Percentiles rank a stretch among this genome's conserved stretches.
phyloP scores from a whole-genome alignment of 2,329 filamentous ascomycete species.

The Epichloe festucae region DNA sequence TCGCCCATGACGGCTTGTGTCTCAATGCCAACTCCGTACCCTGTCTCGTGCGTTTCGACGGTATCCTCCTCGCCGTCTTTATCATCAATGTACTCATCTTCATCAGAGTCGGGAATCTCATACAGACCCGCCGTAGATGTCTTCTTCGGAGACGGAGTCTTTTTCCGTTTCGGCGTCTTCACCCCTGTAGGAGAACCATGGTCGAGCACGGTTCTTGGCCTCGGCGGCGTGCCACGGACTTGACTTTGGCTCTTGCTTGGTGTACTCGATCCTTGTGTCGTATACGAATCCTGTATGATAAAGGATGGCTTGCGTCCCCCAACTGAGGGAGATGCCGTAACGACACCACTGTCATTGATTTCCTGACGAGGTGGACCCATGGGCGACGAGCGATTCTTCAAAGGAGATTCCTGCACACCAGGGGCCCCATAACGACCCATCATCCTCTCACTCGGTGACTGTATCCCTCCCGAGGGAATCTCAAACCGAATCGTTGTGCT shows the following conservation, averaged over 20 bases:
- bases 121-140: neutral
- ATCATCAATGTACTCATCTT: conserved; percentile 7
- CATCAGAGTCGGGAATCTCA: conserved; percentile 37
- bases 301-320: conserved; percentile 15
- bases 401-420: conserved; percentile 22
- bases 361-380: conserved; percentile 11
- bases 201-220: neutral
- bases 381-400: conserved; percentile 22
- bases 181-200: conserved; percentile 12
- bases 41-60: conserved; percentile 4
- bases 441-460: conserved; percentile 28
- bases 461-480: conserved; percentile 27
- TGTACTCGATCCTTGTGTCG: conserved; percentile 21
- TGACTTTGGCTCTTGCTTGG: conserved; percentile 13
- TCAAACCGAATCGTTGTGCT: conserved; percentile 19
- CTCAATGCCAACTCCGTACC: conserved; percentile 17
- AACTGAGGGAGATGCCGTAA: conserved; percentile 8
- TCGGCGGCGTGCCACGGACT: neutral
- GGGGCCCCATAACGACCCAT: conserved; percentile 26
- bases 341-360: conserved; percentile 12
- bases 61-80: neutral
- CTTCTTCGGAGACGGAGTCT: conserved; percentile 8
- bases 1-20: conserved; percentile 23
- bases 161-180: conserved; percentile 5
- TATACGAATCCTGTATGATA: conserved; percentile 35